Base-by-base conservation (phyloP, 805 yeast species). In the Candida stauntonica region DNA sequence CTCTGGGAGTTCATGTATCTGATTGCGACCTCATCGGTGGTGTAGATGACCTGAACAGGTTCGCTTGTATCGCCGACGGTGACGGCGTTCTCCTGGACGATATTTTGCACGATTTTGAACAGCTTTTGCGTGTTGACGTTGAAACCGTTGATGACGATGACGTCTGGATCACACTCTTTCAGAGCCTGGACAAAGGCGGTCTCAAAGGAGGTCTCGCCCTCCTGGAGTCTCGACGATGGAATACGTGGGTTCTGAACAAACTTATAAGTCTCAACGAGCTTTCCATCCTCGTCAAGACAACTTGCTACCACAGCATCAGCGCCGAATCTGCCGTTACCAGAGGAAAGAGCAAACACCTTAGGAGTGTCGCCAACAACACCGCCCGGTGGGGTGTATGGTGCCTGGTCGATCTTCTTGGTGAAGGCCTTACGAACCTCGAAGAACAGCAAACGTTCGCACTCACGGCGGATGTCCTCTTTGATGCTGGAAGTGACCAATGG, bases 21-120 rank as follows among this genome's bases (percentile, higher is more conserved):
- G 39, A 94, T 71, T 1, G 98, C 97, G 21, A 94, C 86, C 60
- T 93, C 98, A 59, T 91, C 96, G 50, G 82, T 85, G 30, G 85
- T 95, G 79, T 87, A 91, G 13, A 88, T 64, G 4, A 87, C 75
- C 28, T 78, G 81, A 21, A 47, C 27, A 26, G 70, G 66, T 16
- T 67, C 68, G 36, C 68, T 75, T 24, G 72, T 79, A 5, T 67
- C 59, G 20, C 84, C 31, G 11, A 36, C 41, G 62, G 36, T 72
- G 70, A 47, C 83, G 73, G 29, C 64, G 66, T 33, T 34, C 12
- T 72, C 73, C 24, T 33, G 30, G 11, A 87, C 70, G 28, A 84
- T 8, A 24, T 72, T 75, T 32, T 65, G 68, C 14, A 84, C 58
- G 19, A 70, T 71, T 39, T 75, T 77, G 53, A 67, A 75, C 26